Evolutionary conservation across 345 rosid genomes (phyloP).

Genomic region (Dipteronia sinensis): DNA sequence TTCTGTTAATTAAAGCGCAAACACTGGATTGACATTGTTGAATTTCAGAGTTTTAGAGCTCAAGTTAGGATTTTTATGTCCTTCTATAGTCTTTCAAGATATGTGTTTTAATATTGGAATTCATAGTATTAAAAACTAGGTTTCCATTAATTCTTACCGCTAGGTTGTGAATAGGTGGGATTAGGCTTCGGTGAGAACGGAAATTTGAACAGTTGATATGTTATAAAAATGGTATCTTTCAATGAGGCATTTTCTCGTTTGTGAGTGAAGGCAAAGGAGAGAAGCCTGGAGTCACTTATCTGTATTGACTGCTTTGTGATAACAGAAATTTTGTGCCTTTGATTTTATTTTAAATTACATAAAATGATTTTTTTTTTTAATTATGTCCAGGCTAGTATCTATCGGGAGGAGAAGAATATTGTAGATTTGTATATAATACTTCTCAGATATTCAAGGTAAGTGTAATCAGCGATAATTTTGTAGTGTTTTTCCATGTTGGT

Average conservation of each 20-base stretch:
- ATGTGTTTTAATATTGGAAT: neutral
- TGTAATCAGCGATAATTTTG: neutral
- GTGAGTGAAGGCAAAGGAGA: too few species aligned
- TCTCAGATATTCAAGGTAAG: constrained; percentile 84
- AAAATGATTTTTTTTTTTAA: neutral
- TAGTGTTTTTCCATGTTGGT: neutral
- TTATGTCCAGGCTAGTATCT: constrained; percentile 63
- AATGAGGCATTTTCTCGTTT: too few species aligned
- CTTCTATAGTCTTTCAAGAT: neutral
- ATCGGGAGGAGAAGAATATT: constrained; percentile 81
- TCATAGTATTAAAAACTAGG: neutral
- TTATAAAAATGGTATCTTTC: too few species aligned
- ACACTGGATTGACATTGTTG: neutral
- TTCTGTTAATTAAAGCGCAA: neutral
- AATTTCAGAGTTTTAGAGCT: neutral
- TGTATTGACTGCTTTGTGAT: neutral
- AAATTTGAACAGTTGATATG: too few species aligned
- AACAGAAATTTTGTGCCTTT: neutral
- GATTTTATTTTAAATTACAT: neutral
- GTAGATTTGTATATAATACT: constrained; percentile 91
- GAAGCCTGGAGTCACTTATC: neutral
- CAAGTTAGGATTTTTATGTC: neutral
- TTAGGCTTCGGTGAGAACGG: too few species aligned
- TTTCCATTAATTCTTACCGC: neutral
- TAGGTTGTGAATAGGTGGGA: too few species aligned